Conservation (phyloP, 2,329 filamentous ascomycete species). For the Beauveria bassiana region DNA sequence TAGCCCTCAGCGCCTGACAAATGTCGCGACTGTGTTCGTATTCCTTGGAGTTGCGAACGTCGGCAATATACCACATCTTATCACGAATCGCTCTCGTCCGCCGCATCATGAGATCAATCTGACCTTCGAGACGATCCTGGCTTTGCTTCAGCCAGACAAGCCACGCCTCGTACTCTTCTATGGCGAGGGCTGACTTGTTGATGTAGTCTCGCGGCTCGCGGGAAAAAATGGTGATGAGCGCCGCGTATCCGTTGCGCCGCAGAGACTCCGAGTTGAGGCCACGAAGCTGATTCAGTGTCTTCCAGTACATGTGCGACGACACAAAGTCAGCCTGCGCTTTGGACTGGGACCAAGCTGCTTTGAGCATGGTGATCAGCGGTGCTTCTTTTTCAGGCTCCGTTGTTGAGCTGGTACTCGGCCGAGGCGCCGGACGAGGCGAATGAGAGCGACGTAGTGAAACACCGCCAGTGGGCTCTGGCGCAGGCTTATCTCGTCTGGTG, state of each 20-base stretch:
- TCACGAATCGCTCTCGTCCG: slow-evolving; percentile 70
- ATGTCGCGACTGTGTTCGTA: slow-evolving; percentile 86
- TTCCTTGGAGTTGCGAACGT: slow-evolving; percentile 80
- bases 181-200: slow-evolving; percentile 60
- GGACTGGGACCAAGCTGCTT: slow-evolving; percentile 68
- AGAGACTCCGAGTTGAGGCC: slow-evolving; percentile 53
- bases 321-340: slow-evolving; percentile 76
- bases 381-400: slow-evolving; percentile 28
- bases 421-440: background rate
- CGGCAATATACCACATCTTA: slow-evolving; percentile 98
- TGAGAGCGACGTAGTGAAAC: slow-evolving; percentile 1
- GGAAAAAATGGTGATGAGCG: slow-evolving; percentile 66
- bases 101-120: slow-evolving; percentile 67
- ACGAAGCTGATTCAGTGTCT: slow-evolving; percentile 67
- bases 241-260: slow-evolving; percentile 60
- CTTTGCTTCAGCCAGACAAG: slow-evolving; percentile 77
- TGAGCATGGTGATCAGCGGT: slow-evolving; percentile 56
- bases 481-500: background rate
- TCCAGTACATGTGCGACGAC: slow-evolving; percentile 78
- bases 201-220: slow-evolving; percentile 63
- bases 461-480: slow-evolving; percentile 5
- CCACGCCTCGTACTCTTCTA: slow-evolving; percentile 74
- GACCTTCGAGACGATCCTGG: slow-evolving; percentile 67
- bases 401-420: background rate
- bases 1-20: slow-evolving; percentile 79